phyloP scores from a whole-genome alignment of 1,284 basidiomycete species.

The Volvariella volvacea region DNA sequence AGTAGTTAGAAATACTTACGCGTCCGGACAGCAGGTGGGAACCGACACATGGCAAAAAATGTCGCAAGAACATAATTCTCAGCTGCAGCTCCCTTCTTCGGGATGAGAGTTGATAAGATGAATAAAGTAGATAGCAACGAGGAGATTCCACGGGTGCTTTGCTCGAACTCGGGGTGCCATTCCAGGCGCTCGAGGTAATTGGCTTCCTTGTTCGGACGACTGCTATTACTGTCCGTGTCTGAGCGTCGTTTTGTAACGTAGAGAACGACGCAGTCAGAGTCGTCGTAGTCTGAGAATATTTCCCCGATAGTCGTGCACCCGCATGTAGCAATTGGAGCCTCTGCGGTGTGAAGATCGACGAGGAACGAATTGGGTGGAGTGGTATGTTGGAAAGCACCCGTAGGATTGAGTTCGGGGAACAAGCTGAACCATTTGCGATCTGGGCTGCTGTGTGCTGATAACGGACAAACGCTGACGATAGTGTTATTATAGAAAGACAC shows the following conservation, averaged over 20 bases:
- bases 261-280: not conserved
- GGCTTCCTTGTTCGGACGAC: not conserved
- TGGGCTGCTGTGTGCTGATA: conserved; percentile 11
- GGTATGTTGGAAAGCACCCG: not conserved
- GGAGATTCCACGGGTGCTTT: conserved; percentile 18
- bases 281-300: conserved; percentile 7
- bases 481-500: conserved; percentile 15
- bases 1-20: conserved; percentile 11
- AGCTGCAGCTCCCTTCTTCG: conserved; percentile 10
- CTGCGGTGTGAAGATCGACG: conserved; percentile 18
- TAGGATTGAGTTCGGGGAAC: not conserved
- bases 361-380: conserved; percentile 7
- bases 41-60: conserved; percentile 14
- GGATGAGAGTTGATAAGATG: conserved; percentile 13
- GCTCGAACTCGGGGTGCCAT: conserved; percentile 18
- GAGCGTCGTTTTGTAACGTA: not conserved
- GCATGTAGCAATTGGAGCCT: conserved; percentile 15
- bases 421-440: conserved; percentile 13
- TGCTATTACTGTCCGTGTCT: not conserved
- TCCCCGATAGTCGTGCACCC: conserved; percentile 14
- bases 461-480: conserved; percentile 18
- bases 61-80: conserved; percentile 16
- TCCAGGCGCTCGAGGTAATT: conserved; percentile 13
- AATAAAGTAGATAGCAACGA: conserved; percentile 19
- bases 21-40: conserved; percentile 19